phyloP scores from a whole-genome alignment of 805 yeast species.

The Ogataea neopini region DNA sequence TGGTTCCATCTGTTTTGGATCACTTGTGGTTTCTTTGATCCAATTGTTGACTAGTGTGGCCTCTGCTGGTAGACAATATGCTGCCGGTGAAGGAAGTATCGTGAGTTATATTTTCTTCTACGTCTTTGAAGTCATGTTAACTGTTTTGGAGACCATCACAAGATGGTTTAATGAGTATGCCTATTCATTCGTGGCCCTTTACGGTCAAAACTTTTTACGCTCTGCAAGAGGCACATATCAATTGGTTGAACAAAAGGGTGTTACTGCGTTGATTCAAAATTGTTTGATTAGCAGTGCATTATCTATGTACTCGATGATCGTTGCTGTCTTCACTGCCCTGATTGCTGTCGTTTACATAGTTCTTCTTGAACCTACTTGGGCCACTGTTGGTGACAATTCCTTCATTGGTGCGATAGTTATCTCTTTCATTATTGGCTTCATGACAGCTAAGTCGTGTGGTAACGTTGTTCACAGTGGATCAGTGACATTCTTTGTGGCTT shows the following conservation, averaged over 20 bases:
- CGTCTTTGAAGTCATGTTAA: constrained; percentile 23
- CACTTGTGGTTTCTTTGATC: constrained; percentile 69
- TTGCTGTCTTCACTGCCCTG: constrained; percentile 47
- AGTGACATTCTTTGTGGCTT: constrained; percentile 79
- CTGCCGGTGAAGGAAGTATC: constrained; percentile 12
- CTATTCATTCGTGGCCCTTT: constrained; percentile 82
- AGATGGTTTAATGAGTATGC: constrained; percentile 88
- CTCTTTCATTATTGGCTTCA: constrained; percentile 63
- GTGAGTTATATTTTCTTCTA: constrained; percentile 8
- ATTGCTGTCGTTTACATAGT: constrained; percentile 66
- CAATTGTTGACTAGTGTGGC: constrained; percentile 35
- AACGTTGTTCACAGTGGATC: constrained; percentile 78
- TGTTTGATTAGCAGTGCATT: constrained; percentile 75
- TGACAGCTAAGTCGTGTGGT: constrained; percentile 66
- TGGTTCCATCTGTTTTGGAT: constrained; percentile 87
- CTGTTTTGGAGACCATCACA: constrained; percentile 41
- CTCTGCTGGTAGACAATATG: constrained; percentile 10
- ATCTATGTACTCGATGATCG: constrained; percentile 67
- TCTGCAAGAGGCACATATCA: constrained; percentile 80
- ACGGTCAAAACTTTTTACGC: constrained; percentile 71
- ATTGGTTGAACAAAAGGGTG: constrained; percentile 71
- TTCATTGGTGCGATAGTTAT: constrained; percentile 18
- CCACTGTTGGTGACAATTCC: constrained; percentile 39
- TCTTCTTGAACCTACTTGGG: constrained; percentile 60
- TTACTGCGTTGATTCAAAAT: constrained; percentile 83